Evolutionary conservation across 352 stramenopile genomes (phyloP).

Genomic region (Phytophthora litchii): DNA sequence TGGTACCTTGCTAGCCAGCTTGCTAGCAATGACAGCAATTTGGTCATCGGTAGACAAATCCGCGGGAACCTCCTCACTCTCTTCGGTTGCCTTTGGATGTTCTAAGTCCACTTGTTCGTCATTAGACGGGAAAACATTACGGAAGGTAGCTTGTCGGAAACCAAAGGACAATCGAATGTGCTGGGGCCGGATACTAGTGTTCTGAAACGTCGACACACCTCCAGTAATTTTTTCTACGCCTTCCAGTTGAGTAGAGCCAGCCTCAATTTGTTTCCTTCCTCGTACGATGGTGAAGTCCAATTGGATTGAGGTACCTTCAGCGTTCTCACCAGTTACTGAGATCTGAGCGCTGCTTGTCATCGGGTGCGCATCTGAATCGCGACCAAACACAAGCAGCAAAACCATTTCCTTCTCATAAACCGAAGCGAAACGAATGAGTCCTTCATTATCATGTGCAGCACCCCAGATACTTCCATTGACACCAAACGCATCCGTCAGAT

Average conservation of each 20-base stretch:
- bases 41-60: constrained; percentile 7
- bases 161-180: constrained; percentile 68
- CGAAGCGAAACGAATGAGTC: constrained; percentile 71
- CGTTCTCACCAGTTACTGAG: constrained; percentile 50
- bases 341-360: constrained; percentile 67
- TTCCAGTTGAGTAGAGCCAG: constrained; percentile 12
- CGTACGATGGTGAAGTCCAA: constrained; percentile 68
- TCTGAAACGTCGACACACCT: constrained; percentile 68
- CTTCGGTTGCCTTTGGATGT: neutral
- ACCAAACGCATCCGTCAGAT: constrained; percentile 70
- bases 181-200: constrained; percentile 64
- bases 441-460: constrained; percentile 70
- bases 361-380: constrained; percentile 55
- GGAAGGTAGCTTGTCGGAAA: constrained; percentile 67
- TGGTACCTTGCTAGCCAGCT: constrained; percentile 27
- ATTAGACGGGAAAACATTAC: constrained; percentile 17
- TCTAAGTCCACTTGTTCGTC: constrained; percentile 9
- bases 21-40: constrained; percentile 6
- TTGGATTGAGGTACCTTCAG: constrained; percentile 38
- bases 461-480: constrained; percentile 58
- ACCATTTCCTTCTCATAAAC: constrained; percentile 81
- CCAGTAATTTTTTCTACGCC: constrained; percentile 20
- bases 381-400: constrained; percentile 80
- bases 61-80: neutral
- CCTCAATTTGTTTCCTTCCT: constrained; percentile 46